Conservation (phyloP, 2,329 filamentous ascomycete species). For the Exserohilum rostratum region DNA sequence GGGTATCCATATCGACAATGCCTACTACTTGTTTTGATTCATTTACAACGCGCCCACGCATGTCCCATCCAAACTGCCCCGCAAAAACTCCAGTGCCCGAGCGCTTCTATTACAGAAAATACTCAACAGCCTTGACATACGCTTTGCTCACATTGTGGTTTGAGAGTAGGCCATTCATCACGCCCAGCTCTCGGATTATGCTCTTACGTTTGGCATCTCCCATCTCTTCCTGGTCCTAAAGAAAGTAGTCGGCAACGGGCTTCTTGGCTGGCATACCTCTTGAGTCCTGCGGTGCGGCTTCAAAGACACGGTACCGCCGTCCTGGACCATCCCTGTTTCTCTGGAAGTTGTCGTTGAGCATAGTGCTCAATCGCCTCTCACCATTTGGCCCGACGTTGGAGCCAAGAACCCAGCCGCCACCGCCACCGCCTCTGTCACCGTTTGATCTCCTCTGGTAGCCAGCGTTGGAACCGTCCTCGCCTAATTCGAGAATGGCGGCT, state of each 20-base stretch:
- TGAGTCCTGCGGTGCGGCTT: constrained; percentile 93
- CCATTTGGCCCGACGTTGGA: constrained; percentile 44
- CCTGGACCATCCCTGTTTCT: constrained; percentile 70
- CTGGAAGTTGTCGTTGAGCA: constrained; percentile 52
- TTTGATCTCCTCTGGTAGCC: constrained; percentile 63
- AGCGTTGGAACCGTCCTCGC: constrained; percentile 72
- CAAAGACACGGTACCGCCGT: constrained; percentile 90
- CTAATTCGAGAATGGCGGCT: constrained; percentile 89
- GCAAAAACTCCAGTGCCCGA: constrained; percentile 7
- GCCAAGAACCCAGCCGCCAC: constrained; percentile 45
- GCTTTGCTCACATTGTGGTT: background rate
- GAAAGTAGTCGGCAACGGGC: constrained; percentile 94
- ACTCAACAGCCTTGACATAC: background rate
- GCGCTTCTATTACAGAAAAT: constrained; percentile 5
- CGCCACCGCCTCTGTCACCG: constrained; percentile 65
- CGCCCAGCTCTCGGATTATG: background rate
- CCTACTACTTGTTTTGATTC: background rate
- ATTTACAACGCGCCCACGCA: background rate
- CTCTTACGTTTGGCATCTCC: background rate
- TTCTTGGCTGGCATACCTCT: constrained; percentile 99
- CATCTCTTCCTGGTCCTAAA: constrained; percentile 53
- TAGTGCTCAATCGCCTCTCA: constrained; percentile 41
- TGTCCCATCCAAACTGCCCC: background rate
- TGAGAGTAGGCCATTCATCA: background rate
- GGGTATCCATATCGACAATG: constrained; percentile 4